Base-by-base conservation (phyloP, 2,329 filamentous ascomycete species). In the Penicillium hordei region DNA sequence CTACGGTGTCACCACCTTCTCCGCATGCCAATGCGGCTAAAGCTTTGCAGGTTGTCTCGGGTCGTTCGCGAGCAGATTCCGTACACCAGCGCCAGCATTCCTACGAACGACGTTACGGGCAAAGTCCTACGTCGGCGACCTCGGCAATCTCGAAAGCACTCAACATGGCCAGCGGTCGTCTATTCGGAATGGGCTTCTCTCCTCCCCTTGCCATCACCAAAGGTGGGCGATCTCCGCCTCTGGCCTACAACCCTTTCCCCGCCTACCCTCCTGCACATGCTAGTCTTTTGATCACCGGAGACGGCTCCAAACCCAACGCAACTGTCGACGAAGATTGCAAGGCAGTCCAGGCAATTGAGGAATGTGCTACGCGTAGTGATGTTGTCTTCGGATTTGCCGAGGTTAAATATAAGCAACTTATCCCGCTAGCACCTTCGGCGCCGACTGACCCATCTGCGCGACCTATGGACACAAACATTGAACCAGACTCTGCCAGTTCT, bases 311-410 rank as follows among this genome's bases (percentile, higher is more conserved):
- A 69, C 81, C 83, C 21, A 82, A 79, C 36, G 75, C 79, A 4
- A 82, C 83, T 3, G 77, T 86, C 21, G 92, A 97, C 62, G 93
- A 97, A 69, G 94, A 97, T 70, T 81, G 83, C 17, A 86, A 85
- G 62, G 87, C 90, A 40, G 86, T 93, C 2, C 89, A 92, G 68
- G 83, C 86, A 44, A 92, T 97, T 57, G 93, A 99, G 73, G 93
- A 97, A 67, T 89, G 91, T 63, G 94, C 94, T 1, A 94, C 92
- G 33, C 84, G 93, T 39, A 97, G 93, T 70, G 93, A 99, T 73
- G 94, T 97, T 45, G 93, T 99, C 3, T 99, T 93, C 72, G 93
- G 93, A 3, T 97, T 99, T 75, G 94, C 94, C 6, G 93, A 99
- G 76, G 93, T 99, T 70, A 99, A 99, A 76, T 97, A 95, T 76